phyloP scores from a whole-genome alignment of 106 monocot genomes.

The Agapanthus africanus region DNA sequence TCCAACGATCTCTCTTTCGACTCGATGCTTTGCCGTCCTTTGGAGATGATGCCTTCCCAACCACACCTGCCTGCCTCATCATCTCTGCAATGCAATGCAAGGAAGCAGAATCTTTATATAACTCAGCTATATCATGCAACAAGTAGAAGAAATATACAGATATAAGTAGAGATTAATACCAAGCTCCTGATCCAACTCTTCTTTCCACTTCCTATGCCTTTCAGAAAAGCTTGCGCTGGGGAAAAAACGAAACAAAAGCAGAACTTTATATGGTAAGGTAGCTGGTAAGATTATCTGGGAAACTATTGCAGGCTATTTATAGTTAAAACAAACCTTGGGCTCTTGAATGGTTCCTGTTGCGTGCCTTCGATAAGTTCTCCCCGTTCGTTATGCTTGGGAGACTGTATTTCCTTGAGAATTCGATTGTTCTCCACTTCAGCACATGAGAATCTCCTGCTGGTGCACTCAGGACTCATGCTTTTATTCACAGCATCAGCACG shows the following conservation, averaged over 20 bases:
- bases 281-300: neutral
- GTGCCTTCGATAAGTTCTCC: constrained; percentile 32
- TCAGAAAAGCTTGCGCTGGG: constrained; percentile 26
- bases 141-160: neutral
- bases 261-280: neutral
- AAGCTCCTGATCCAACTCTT: constrained; percentile 85
- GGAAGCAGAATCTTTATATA: neutral
- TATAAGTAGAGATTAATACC: constrained; percentile 52
- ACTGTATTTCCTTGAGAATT: constrained; percentile 71
- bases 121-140: neutral
- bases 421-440: constrained; percentile 24
- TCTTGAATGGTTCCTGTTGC: constrained; percentile 23
- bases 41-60: constrained; percentile 35
- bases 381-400: constrained; percentile 51
- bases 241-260: neutral
- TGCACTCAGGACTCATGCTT: constrained; percentile 20
- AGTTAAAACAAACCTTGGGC: constrained; percentile 48
- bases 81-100: constrained; percentile 23
- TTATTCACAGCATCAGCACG: constrained; percentile 9
- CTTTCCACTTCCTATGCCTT: constrained; percentile 64
- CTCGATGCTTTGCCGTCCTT: constrained; percentile 22
- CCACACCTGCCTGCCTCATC: constrained; percentile 44
- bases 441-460: constrained; percentile 28
- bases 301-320: neutral
- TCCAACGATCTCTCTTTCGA: constrained; percentile 32